Base-by-base conservation (phyloP, 2,329 filamentous ascomycete species). In the Dothistroma septosporum region DNA sequence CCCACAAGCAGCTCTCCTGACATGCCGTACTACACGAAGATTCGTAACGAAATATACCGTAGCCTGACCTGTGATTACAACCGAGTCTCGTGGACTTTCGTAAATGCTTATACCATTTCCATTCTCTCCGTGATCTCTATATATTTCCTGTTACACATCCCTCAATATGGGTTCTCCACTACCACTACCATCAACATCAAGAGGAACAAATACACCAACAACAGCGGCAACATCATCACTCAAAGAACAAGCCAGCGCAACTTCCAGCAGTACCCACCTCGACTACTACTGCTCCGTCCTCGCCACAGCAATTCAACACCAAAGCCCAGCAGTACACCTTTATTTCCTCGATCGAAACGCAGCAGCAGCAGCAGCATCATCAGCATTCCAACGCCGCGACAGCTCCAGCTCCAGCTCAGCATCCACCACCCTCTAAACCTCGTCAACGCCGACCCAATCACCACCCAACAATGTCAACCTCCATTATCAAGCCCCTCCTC, bases 221-320 rank as follows among this genome's bases (percentile, higher is more conserved):
- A 28, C 7, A 16, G 9, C 47, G 14, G 4, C 47, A 24, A 28
- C 47, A 50, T 19, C 19, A 50, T 24, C 47, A 50, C 47, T 50
- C 47, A 50, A 50, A 50, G 47, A 50, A 50, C 47, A 50, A 50
- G 47, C 47, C 19, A 50, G 21, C 19, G 47, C 47, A 50, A 21
- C 47, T 50, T 28, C 22, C 47, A 50, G 21, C 47, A 24, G 28
- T 21, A 50, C 47, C 28, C 12, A 50, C 47, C 12, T 50, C 47
- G 19, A 50, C 47, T 19, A 50, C 21, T 50, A 50, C 47, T 50
- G 47, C 21, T 28, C 47, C 47, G 47, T 50, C 47, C 22, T 50
- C 21, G 47, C 50, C n/a, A 31, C 50, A n/a, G 50, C 50, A 12
- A 53, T 53, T 9, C 50, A 53, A 53, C 24, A 53, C n/a, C 50